These are phyloP conservation scores for Musa itinerans DNA, from an alignment of 176 grass and related monocot genomes.

Conservation along the genomic window DNA sequence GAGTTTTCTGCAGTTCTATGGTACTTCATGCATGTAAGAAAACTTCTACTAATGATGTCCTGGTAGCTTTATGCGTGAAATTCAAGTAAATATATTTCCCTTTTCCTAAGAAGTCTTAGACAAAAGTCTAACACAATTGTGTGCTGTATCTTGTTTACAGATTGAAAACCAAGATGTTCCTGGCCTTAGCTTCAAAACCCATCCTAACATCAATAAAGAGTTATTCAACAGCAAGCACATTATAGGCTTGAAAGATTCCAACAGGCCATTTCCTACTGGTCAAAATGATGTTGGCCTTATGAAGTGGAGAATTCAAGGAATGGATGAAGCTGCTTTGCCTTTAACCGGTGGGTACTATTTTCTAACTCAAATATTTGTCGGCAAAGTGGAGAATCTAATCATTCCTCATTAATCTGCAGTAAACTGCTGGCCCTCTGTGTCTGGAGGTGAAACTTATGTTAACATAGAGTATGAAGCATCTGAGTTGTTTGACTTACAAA, in stretches of 20 bases:
- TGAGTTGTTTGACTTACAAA: slow-evolving; percentile 72
- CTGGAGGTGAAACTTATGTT: slow-evolving; percentile 55
- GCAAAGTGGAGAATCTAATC: background rate
- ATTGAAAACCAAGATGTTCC: slow-evolving; percentile 67
- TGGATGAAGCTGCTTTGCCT: slow-evolving; percentile 71
- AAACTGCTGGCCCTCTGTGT: slow-evolving; percentile 70
- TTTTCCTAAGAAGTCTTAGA: too few relatives aligned
- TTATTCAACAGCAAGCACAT: slow-evolving; percentile 62
- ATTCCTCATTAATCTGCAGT: slow-evolving; percentile 35
- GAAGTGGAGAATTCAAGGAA: slow-evolving; percentile 75
- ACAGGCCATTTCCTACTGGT: slow-evolving; percentile 69
- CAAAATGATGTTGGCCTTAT: slow-evolving; percentile 78
- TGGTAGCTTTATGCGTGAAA: too few relatives aligned
- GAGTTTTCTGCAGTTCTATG: too few relatives aligned
- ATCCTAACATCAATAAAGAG: slow-evolving; percentile 73
- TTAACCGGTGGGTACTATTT: slow-evolving; percentile 44
- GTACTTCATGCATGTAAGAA: too few relatives aligned
- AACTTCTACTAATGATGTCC: too few relatives aligned
- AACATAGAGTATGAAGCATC: slow-evolving; percentile 88
- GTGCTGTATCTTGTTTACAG: slow-evolving; percentile 21
- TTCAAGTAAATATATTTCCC: too few relatives aligned
- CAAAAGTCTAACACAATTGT: background rate
- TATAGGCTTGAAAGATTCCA: slow-evolving; percentile 71
- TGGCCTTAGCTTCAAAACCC: slow-evolving; percentile 80
- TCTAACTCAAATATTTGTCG: background rate